Evolutionary conservation across 345 rosid species (phyloP), one percentile per base, ranked within the genome.

Genomic region (Aurinia saxatilis): DNA sequence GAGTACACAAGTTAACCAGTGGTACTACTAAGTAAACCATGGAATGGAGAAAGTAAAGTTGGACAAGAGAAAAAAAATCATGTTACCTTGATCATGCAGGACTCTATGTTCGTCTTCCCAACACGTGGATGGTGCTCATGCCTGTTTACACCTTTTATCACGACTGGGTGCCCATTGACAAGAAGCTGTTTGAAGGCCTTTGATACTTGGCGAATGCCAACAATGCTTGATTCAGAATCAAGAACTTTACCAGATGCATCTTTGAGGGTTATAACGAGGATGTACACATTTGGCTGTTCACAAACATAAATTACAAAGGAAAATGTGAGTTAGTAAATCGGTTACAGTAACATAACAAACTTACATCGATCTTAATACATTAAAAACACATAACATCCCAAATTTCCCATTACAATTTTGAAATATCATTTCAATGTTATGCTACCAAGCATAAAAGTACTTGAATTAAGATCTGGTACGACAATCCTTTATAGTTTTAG

Each of bases 71-170:
- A 46, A 42, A 50, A 40, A 12, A 46, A 38, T 12, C n/a, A 40
- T n/a, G 54, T 52, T 34, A 93, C 99, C 96, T 87, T 90, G 71
- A 93, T 80, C 96, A 93, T 90, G 81, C 99, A 93, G 27, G 99
- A 80, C 71, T 93, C 99, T 34, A 90, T 79, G 76, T 90, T 93
- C 34, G 91, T 85, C 85, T 93, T 93, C 72, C 99, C 99, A 36
- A 93, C 53, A 59, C 99, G 84, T 30, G 99, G 99, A 76, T 93
- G 99, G 83, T 93, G 99, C 67, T 93, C 99, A 60, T 93, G 99
- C 80, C 99, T 84, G 80, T 93, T 93, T 67, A 84, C 97, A 53
- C 99, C 99, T 84, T 88, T 87, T 39, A 93, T 84, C 35, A 80
- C 70, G 60, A 93, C 88, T 4, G 99, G 95, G n/a, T 71, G 77